Evolutionary conservation across 2,329 filamentous ascomycete genomes (phyloP).

Genomic region (Chaetomium sp.): DNA sequence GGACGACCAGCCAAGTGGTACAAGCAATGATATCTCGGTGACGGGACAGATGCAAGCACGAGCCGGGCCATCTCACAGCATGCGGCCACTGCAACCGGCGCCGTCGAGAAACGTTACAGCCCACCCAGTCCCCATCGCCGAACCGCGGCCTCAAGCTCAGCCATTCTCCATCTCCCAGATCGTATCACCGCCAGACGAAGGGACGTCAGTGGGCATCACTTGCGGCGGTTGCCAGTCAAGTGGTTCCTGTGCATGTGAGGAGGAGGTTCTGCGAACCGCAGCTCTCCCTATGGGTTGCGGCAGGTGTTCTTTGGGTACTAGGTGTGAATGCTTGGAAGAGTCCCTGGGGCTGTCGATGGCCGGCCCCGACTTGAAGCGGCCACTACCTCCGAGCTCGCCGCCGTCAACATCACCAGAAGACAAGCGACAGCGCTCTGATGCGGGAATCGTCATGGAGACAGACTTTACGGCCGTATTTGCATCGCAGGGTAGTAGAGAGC

Average conservation of each 20-base stretch:
- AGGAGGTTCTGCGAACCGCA: conserved; percentile 58
- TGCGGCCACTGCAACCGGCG: conserved; percentile 23
- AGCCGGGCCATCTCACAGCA: conserved; percentile 1
- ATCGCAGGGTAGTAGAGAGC: conserved; percentile 30
- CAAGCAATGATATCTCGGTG: conserved; percentile 18
- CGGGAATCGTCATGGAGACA: conserved; percentile 60
- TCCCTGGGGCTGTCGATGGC: conserved; percentile 53
- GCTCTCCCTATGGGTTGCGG: conserved; percentile 60
- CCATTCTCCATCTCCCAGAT: conserved; percentile 61
- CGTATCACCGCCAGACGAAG: conserved; percentile 55
- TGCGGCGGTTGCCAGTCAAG: conserved; percentile 60
- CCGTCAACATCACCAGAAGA: conserved; percentile 48
- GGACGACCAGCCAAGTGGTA: conserved; percentile 20
- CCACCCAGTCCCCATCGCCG: conserved; percentile 32
- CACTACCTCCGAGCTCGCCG: conserved; percentile 47
- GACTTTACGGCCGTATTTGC: conserved; percentile 71
- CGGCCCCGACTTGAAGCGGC: conserved; percentile 53
- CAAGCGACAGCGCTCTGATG: conserved; percentile 59
- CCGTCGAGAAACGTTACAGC: conserved; percentile 20
- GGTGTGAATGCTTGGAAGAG: conserved; percentile 66
- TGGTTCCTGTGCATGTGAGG: conserved; percentile 60
- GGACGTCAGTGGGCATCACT: conserved; percentile 45
- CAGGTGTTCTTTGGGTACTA: conserved; percentile 63
- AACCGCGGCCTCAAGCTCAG: conserved; percentile 41
- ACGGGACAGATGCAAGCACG: conserved; percentile 20